Conservation (phyloP, 2,329 filamentous ascomycete genomes). For the Lasiodiplodia citricola region DNA sequence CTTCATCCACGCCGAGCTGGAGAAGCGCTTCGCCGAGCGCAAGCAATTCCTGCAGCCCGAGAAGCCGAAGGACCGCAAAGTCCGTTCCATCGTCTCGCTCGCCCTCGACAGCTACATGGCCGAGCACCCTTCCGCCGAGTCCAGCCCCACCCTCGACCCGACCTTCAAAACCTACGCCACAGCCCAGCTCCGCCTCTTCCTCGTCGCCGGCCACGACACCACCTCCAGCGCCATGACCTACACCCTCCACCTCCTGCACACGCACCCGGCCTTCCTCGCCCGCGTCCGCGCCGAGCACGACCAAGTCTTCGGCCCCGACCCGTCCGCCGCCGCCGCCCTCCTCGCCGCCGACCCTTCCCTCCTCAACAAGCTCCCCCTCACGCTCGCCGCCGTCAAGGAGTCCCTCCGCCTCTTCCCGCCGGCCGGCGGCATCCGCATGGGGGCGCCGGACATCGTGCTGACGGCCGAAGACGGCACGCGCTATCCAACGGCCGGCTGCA, state of each 20-base stretch:
- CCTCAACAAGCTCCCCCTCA: constrained; percentile 39
- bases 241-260: constrained; percentile 36
- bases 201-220: constrained; percentile 46
- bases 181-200: constrained; percentile 28
- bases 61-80: too few relatives aligned
- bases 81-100: not conserved
- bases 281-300: constrained; percentile 38
- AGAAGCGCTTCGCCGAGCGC: not conserved
- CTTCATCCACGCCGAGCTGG: not conserved
- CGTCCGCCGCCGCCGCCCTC: constrained; percentile 23
- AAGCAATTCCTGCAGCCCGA: not conserved
- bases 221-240: constrained; percentile 39
- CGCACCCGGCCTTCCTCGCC: constrained; percentile 33
- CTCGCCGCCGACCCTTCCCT: constrained; percentile 32
- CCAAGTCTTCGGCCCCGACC: constrained; percentile 35
- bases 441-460: constrained; percentile 2
- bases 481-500: not conserved
- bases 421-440: constrained; percentile 26
- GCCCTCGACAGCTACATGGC: constrained; percentile 1
- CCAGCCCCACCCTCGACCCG: not conserved
- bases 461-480: not conserved
- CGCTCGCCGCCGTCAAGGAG: constrained; percentile 43
- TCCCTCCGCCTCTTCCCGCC: constrained; percentile 40
- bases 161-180: too few relatives aligned
- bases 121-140: not conserved